Base-by-base conservation (phyloP, 2,329 filamentous ascomycete genomes). In the Colletotrichum sp. region DNA sequence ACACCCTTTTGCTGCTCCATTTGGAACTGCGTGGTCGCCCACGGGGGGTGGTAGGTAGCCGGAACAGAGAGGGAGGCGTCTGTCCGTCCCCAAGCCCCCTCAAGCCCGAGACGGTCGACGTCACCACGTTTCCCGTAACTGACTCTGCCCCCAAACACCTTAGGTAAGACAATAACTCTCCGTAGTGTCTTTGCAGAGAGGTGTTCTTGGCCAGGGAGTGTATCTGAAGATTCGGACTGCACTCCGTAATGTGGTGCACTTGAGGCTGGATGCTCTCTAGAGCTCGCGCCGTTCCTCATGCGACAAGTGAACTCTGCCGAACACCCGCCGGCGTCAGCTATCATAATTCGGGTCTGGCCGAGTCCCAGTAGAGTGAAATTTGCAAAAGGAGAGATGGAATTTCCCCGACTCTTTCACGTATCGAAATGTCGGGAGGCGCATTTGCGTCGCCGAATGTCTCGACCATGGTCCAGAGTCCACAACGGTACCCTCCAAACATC, bases 311-410 rank as follows among this genome's bases (percentile, higher is more conserved):
- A 24, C 12, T 52, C 44, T 52, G 39, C 18, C 28, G n/a, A 59
- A 59, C 32, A 57, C 52, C 44, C 44, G 30, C 32, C 44, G 52
- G 60, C 49, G 30, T 66, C 44, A 64, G 32, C 68, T 66, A n/a
- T 71, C 72, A 75, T 28, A 62, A 66, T 62, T 71, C 68, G 62
- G 34, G 39, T 71, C 52, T 71, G 68, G 28, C 68, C 71, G 64
- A 62, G 55, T 72, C 55, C 32, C 21, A 60, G 18, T 44, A 6
- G 18, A n/a, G 39, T 49, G 39, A n/a, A 18, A 74, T 57, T 63
- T 21, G 26, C 26, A 18, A 70, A 66, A 67, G n/a, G 16, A 16
- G 63, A 60, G 26, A 34, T 62, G 62, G 6, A 34, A 32, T 26
- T 24, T 21, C 24, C n/a, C 32, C 34, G 34, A 15, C 70, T 68